phyloP scores from a whole-genome alignment of 495 filamentous ascomycete genomes.

The Tetracladium setigerum region DNA sequence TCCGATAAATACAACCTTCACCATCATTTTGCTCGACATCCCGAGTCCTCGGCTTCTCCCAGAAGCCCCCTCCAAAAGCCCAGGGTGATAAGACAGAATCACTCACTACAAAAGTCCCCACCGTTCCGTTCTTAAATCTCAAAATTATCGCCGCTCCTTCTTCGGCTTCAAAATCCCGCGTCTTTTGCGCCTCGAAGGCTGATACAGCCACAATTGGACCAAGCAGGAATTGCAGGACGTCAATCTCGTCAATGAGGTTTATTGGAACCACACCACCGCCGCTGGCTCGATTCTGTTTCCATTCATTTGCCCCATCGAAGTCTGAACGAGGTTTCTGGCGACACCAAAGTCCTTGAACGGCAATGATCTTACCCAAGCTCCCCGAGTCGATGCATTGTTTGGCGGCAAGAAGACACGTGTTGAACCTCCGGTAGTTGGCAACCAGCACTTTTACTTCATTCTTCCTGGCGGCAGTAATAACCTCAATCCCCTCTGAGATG shows the following conservation, averaged over 20 bases:
- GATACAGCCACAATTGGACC: slow-evolving; percentile 44
- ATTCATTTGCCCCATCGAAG: slow-evolving; percentile 39
- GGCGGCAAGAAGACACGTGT: slow-evolving; percentile 44
- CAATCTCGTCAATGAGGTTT: slow-evolving; percentile 55
- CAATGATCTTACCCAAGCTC: slow-evolving; percentile 39
- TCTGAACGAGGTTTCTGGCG: slow-evolving; percentile 43
- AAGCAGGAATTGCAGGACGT: slow-evolving; percentile 50
- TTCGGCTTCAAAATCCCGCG: slow-evolving; percentile 41
- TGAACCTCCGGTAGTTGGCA: slow-evolving; percentile 55
- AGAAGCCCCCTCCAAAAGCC: slow-evolving; percentile 48
- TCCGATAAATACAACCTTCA: slow-evolving; percentile 43
- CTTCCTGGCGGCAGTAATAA: slow-evolving; percentile 13
- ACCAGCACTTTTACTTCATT: slow-evolving; percentile 40
- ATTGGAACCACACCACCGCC: slow-evolving; percentile 46
- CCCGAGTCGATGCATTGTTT: slow-evolving; percentile 33
- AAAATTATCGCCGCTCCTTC: slow-evolving; percentile 50
- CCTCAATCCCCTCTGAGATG: slow-evolving; percentile 24
- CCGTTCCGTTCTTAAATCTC: slow-evolving; percentile 47
- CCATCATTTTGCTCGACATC: slow-evolving; percentile 18
- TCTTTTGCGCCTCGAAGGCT: slow-evolving; percentile 38
- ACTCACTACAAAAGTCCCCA: slow-evolving; percentile 48
- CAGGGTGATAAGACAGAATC: slow-evolving; percentile 45
- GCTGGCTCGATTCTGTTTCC: slow-evolving; percentile 32
- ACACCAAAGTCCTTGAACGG: slow-evolving; percentile 49
- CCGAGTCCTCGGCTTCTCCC: slow-evolving; percentile 50